Evolutionary conservation across 2,329 filamentous ascomycete genomes (phyloP), one percentile per base, ranked within the genome.

Genomic region (Pyrenochaeta sp.): DNA sequence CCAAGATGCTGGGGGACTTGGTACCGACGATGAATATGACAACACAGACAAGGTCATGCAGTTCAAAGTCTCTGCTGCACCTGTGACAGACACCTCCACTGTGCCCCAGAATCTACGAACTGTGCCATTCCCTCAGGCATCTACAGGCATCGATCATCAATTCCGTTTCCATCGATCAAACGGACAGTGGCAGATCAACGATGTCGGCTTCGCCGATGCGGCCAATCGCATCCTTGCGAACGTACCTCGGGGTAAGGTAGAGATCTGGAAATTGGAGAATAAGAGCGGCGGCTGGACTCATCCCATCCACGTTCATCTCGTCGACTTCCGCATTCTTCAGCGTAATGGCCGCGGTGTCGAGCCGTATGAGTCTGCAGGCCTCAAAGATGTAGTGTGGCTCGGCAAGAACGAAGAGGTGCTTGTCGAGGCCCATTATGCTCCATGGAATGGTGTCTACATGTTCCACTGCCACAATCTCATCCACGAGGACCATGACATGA

Each of bases 381-480:
- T 85, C 4, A 85, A 86, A 69, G 84, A 86, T 59, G 81, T 85
- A 2, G 83, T 85, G 2, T 81, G 82, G 75, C 75, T 87, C 3
- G 81, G 78, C 11, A 71, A 69, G 1, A 78, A 79, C 32, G 83
- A 86, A 52, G 61, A 60, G 4, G 66, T 66, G 11, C 50, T 54
- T 1, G 69, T 73, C 7, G 58, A 68, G 48, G 68, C 69, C 6
- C 66, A 64, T 29, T 72, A 63, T 49, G 56, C 62, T 7, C 70
- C 70, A 4, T 72, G 68, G 67, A 79, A 82, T 48, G 84, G 84
- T 6, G 69, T 81, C 4, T 81, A 80, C 41, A 78, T 79, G 75
- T 79, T 79, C 64, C 78, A 76, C 44, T 76, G 74, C 66, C 77
- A 79, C 65, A 78, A 79, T 48, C 63, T 79, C 9, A 70, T 79